These are phyloP conservation scores for Pseudogymnoascus verrucosus DNA, from an alignment of 2,329 filamentous ascomycete species.

Conservation along the genomic window DNA sequence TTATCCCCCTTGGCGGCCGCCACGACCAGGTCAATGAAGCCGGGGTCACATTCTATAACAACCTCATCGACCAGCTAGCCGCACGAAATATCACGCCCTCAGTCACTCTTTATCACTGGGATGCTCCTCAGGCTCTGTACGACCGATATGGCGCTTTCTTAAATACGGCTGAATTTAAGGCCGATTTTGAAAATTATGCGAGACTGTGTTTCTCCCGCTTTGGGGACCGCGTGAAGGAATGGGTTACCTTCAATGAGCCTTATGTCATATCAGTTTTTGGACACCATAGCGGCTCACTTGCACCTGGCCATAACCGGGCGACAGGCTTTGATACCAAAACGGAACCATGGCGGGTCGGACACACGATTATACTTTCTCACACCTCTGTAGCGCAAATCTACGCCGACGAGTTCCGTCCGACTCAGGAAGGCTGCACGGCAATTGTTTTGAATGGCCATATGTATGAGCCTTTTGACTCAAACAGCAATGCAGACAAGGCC, in stretches of 20 bases:
- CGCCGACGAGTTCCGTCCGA: slow-evolving; percentile 17
- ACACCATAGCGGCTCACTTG: slow-evolving; percentile 8
- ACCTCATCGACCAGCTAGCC: slow-evolving; percentile 37
- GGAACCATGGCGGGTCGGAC: slow-evolving; percentile 24
- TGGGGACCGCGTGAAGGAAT: slow-evolving; percentile 31
- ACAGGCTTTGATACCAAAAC: slow-evolving; percentile 21
- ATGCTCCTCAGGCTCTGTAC: slow-evolving; percentile 30
- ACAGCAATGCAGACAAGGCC: slow-evolving; percentile 17
- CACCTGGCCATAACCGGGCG: slow-evolving; percentile 14
- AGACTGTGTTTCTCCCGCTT: slow-evolving; percentile 31
- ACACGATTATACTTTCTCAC: slow-evolving; percentile 24
- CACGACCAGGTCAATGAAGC: too few relatives aligned
- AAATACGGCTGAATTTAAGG: slow-evolving; percentile 21
- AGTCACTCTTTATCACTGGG: slow-evolving; percentile 37
- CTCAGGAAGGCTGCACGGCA: slow-evolving; percentile 18
- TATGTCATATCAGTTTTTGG: slow-evolving; percentile 25
- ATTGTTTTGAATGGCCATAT: slow-evolving; percentile 22
- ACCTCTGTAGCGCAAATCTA: slow-evolving; percentile 20
- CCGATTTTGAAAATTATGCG: slow-evolving; percentile 35
- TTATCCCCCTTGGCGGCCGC: too few relatives aligned
- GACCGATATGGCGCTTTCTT: slow-evolving; percentile 34
- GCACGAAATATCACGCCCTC: slow-evolving; percentile 36
- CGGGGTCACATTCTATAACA: slow-evolving; percentile 34
- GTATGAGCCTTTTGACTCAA: slow-evolving; percentile 21
- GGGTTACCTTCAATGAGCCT: slow-evolving; percentile 37